Conservation (phyloP, 1,284 basidiomycete genomes). For the Singerocomus rubriflavus region DNA sequence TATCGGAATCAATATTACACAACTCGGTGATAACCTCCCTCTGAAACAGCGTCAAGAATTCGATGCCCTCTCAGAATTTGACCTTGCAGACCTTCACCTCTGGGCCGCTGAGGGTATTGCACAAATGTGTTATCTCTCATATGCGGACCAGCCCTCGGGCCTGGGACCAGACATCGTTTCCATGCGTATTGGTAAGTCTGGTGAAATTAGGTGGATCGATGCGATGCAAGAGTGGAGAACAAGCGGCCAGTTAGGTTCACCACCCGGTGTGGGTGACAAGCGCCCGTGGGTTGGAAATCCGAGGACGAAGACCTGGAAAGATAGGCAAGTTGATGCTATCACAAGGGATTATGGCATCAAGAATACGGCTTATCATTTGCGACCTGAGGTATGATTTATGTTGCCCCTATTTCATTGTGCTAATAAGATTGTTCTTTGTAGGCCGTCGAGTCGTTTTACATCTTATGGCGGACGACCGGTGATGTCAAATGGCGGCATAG, state of each 20-base stretch:
- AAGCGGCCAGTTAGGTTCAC: slow-evolving; percentile 40
- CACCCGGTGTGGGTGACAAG: slow-evolving; percentile 52
- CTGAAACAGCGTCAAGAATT: slow-evolving; percentile 36
- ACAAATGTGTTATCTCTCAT: slow-evolving; percentile 62
- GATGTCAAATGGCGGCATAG: slow-evolving; percentile 70
- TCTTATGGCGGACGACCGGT: slow-evolving; percentile 69
- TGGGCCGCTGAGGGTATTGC: slow-evolving; percentile 71
- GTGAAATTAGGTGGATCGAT: slow-evolving; percentile 48
- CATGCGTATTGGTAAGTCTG: slow-evolving; percentile 37
- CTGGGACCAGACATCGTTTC: slow-evolving; percentile 58
- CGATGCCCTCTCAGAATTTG: slow-evolving; percentile 36
- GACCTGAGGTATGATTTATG: slow-evolving; percentile 56
- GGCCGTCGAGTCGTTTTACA: slow-evolving; percentile 68
- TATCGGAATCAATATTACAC: slow-evolving; percentile 42
- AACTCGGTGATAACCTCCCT: slow-evolving; percentile 39
- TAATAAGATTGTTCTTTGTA: slow-evolving; percentile 25
- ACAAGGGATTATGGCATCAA: slow-evolving; percentile 41
- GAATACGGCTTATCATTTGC: slow-evolving; percentile 48
- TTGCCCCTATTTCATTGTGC: background rate
- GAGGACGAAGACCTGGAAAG: slow-evolving; percentile 13
- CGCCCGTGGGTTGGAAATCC: slow-evolving; percentile 28
- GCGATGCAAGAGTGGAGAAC: slow-evolving; percentile 50
- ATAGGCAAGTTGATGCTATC: slow-evolving; percentile 27
- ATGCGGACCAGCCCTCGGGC: slow-evolving; percentile 60
- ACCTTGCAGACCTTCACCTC: slow-evolving; percentile 52